These are phyloP conservation scores for Prunus yedoensis DNA, from an alignment of 331 rosid species.

Conservation along the genomic window DNA sequence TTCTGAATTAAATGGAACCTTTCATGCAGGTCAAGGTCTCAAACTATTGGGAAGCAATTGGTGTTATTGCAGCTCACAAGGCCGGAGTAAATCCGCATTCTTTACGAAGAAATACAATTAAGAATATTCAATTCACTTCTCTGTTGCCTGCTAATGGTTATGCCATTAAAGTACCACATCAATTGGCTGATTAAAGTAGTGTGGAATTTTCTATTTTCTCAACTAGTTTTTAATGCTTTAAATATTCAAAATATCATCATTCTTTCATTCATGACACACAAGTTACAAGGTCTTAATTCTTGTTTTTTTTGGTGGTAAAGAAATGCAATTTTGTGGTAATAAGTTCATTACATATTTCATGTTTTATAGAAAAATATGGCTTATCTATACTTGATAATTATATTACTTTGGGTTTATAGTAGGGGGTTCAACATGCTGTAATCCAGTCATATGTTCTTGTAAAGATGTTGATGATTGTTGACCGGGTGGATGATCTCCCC, in stretches of 20 bases:
- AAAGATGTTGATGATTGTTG: background rate
- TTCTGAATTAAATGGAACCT: conserved; percentile 23
- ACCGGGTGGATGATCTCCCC: too few species aligned
- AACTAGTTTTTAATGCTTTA: background rate
- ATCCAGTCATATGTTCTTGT: background rate
- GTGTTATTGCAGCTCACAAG: conserved; percentile 88
- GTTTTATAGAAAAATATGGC: background rate
- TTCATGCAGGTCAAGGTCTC: conserved; percentile 78
- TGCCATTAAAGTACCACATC: conserved; percentile 29
- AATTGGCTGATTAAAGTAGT: conserved; percentile 12
- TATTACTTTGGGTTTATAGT: background rate
- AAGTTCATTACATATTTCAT: background rate
- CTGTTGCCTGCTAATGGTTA: conserved; percentile 43
- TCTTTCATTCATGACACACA: background rate
- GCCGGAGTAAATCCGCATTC: conserved; percentile 86
- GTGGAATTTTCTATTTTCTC: too few species aligned
- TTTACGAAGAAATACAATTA: conserved; percentile 61
- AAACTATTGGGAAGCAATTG: conserved; percentile 92
- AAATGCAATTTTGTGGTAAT: too few species aligned
- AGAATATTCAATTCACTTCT: conserved; percentile 38
- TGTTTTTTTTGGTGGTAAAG: background rate
- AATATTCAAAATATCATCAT: background rate
- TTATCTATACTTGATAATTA: background rate
- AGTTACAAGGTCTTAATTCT: background rate
- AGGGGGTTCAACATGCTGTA: background rate